Conservation (phyloP, 371 early-diverging fungal species). For the Mortierella sp. region DNA sequence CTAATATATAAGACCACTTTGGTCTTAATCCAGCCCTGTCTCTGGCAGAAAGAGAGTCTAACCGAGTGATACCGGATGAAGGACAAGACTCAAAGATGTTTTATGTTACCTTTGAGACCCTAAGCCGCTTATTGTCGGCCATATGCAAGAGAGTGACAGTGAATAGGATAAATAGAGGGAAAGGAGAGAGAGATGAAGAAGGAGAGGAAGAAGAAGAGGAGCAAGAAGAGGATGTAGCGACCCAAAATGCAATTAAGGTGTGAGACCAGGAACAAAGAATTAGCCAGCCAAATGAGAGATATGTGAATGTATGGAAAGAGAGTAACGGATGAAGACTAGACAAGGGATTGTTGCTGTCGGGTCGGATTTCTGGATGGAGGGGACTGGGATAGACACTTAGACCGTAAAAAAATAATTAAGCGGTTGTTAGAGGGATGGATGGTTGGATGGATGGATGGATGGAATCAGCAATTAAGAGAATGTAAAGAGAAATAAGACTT, state of each 20-base stretch:
- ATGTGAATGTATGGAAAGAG: background rate
- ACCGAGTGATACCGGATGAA: background rate
- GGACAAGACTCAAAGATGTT: background rate
- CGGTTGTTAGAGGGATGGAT: too few species aligned
- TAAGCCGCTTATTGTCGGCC: conserved; percentile 72
- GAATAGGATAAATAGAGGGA: background rate
- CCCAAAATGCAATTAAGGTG: background rate
- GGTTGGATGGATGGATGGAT: background rate
- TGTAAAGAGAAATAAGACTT: background rate
- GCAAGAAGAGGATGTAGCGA: background rate
- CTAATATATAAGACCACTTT: background rate
- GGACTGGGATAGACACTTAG: too few species aligned
- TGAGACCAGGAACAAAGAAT: background rate
- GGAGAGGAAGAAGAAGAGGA: background rate
- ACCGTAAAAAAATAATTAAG: too few species aligned
- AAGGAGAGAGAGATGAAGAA: background rate
- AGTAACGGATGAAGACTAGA: background rate
- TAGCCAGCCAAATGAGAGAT: background rate
- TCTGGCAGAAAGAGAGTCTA: too few species aligned
- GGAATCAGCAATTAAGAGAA: background rate
- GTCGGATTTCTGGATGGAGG: too few species aligned
- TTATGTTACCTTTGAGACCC: conserved; percentile 64
- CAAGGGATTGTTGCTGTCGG: background rate
- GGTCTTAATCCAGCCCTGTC: too few species aligned
- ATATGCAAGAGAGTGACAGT: background rate